Evolutionary conservation across 768 basidiomycete genomes (phyloP), one percentile per base, ranked within the genome.

Genomic region (Boletus sp.): DNA sequence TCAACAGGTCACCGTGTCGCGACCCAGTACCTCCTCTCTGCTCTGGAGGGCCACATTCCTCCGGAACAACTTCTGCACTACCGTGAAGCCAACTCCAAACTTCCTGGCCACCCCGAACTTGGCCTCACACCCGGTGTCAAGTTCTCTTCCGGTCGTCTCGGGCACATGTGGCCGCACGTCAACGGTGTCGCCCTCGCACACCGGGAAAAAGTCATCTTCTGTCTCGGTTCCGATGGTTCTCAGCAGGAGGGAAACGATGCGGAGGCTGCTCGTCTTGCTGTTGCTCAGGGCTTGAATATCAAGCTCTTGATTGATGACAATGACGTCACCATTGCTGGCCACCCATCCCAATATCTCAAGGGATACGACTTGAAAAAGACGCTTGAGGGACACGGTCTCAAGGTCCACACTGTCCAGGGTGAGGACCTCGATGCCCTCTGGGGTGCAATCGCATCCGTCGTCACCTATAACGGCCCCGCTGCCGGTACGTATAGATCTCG

Each of bases 231-330:
- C 0, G 92, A 94, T 67, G 92, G 92, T 9, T 92, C 91, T 5
- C 91, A 94, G 68, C 92, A 94, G 70, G 92, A 94, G 69, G 92
- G 92, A 15, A 89, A 94, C 68, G 91, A 94, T 64, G 92, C 92
- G 2, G 92, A 94, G 68, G 92, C 92, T 15, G 92, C 92, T 14
- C 80, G 92, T 17, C 79, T 94, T 33, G 92, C 92, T 17, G 92
- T 92, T 41, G 92, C 92, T 2, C 86, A 93, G 68, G 73, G 77
- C 42, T 77, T 94, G 63, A 92, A 93, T 69, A 82, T 94, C 71
- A 94, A 94, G 73, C 77, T 94, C 54, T 72, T 94, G 70, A 86
- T 94, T 60, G 92, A 94, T 63, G 90, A 93, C 73, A 94, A 94
- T 73, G 87, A 94, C 68, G 92, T 94, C 62, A 94, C 92, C 8